phyloP scores from a whole-genome alignment of 1,284 basidiomycete species.

The Tilletia horrida region DNA sequence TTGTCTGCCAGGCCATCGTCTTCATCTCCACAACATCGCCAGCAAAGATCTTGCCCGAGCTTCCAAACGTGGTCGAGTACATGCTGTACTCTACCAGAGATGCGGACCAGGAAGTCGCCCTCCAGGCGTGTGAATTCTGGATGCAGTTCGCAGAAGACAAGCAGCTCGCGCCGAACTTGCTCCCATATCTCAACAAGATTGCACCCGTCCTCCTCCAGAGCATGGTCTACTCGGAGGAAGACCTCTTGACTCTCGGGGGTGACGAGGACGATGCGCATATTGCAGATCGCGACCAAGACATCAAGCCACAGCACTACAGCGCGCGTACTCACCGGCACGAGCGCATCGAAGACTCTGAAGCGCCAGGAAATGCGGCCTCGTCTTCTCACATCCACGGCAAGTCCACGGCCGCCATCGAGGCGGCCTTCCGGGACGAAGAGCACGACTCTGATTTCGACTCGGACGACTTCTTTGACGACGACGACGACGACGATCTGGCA shows the following conservation, averaged over 20 bases:
- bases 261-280: conserved; percentile 78
- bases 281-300: conserved; percentile 74
- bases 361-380: conserved; percentile 46
- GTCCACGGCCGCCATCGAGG: conserved; percentile 58
- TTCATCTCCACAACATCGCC: conserved; percentile 85
- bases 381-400: conserved; percentile 40
- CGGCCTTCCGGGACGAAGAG: conserved; percentile 52
- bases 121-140: conserved; percentile 98
- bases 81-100: conserved; percentile 98
- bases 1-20: conserved; percentile 93
- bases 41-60: conserved; percentile 94
- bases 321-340: conserved; percentile 67
- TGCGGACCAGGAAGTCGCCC: conserved; percentile 64
- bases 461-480: conserved; percentile 80
- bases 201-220: conserved; percentile 90
- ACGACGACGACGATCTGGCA: conserved; percentile 93
- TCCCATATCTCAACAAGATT: conserved; percentile 79
- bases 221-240: conserved; percentile 95
- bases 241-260: conserved; percentile 90
- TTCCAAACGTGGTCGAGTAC: conserved; percentile 92
- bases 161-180: conserved; percentile 75
- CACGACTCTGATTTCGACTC: conserved; percentile 74
- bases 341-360: conserved; percentile 39
- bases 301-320: conserved; percentile 86
- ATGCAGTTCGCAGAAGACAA: conserved; percentile 96